Base-by-base conservation (phyloP, 202 grass and related monocot genomes). In the Setaria viridis region DNA sequence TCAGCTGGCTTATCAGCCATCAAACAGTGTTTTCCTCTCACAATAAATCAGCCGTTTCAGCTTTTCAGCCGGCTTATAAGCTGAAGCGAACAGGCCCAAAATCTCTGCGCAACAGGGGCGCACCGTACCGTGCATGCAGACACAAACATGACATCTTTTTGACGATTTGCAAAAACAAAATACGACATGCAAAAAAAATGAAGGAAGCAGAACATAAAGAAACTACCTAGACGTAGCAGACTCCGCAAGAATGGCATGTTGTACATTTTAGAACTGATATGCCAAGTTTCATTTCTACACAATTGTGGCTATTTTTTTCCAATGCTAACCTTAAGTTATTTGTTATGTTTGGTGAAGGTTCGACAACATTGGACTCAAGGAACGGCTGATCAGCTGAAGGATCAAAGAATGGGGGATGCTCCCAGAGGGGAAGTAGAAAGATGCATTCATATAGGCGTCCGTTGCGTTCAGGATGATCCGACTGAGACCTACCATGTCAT, bases 371-470 rank as follows among this genome's bases (percentile, higher is more conserved):
- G 76, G 76, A 78, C 76, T 78, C 58, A 78, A 0, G 76, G 76
- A 19, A 78, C 58, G 2, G 39, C 58, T 0, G 14, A 78, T 11
- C 58, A 78, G 15, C 5, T 78, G 42, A 79, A 79, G 25, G 59
- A 79, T 79, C 42, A 41, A 33, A 79, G 76, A 49, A 79, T 79
- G 58, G 76, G 75, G 21, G 76, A 79, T 32, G 76, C 76, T 64
- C 58, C 59, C 12, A 42, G 76, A 34, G 76, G 76, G 43, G 76
- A 79, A n/a, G 15, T 79, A 3, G 42, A 33, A 34, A 79, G 76
- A 64, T 79, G 76, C 59, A 49, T 79, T 9, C 58, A 79, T 13
- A 33, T 78, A 33, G 76, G 58, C 2, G 15, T 64, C 11, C 76
- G 76, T 79, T 78, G 75, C n/a, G 41, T 62, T 10, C 75, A 78